A percentile compares a stretch with the other conserved stretches of the same genome.
Evolutionary conservation across 495 filamentous ascomycete species (phyloP).

Genomic region (Elasticomyces elasticus): DNA sequence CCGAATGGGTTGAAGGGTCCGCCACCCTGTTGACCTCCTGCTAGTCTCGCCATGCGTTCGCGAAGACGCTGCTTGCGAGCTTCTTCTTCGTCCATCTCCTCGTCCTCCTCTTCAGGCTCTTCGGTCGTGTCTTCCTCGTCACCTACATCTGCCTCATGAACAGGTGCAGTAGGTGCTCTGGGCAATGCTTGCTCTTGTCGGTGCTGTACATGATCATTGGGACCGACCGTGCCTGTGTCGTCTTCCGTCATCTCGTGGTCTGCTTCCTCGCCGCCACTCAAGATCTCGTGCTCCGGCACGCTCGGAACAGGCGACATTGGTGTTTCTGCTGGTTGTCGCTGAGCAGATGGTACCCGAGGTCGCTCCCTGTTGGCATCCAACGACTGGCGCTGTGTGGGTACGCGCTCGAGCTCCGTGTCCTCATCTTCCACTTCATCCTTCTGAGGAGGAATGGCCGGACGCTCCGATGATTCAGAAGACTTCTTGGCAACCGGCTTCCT

Average conservation of each 20-base stretch:
- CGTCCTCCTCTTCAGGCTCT: slow-evolving; percentile 64
- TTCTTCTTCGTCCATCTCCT: slow-evolving; percentile 86
- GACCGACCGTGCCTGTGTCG: slow-evolving; percentile 63
- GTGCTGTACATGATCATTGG: slow-evolving; percentile 67
- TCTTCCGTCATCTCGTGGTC: slow-evolving; percentile 79
- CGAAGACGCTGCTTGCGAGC: slow-evolving; percentile 79
- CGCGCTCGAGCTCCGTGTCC: slow-evolving; percentile 22
- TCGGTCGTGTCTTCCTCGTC: slow-evolving; percentile 34
- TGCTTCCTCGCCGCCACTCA: slow-evolving; percentile 79
- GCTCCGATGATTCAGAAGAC: slow-evolving; percentile 47
- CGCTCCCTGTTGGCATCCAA: slow-evolving; percentile 47
- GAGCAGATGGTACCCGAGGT: slow-evolving; percentile 26
- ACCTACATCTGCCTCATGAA: slow-evolving; percentile 28
- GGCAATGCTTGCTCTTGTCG: slow-evolving; percentile 30
- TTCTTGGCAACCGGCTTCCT: slow-evolving; percentile 68
- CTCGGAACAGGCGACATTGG: slow-evolving; percentile 44
- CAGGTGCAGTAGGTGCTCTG: slow-evolving; percentile 17
- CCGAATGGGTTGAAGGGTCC: slow-evolving; percentile 45
- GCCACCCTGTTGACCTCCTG: slow-evolving; percentile 88
- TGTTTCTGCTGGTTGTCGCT: slow-evolving; percentile 33
- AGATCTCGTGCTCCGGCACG: slow-evolving; percentile 41
- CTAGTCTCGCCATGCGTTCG: slow-evolving; percentile 96
- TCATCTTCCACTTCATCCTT: slow-evolving; percentile 21
- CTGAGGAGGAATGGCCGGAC: background rate
- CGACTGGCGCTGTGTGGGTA: slow-evolving; percentile 23